Base-by-base conservation (phyloP, 2,329 filamentous ascomycete genomes). In the Tolypocladium amazonense region DNA sequence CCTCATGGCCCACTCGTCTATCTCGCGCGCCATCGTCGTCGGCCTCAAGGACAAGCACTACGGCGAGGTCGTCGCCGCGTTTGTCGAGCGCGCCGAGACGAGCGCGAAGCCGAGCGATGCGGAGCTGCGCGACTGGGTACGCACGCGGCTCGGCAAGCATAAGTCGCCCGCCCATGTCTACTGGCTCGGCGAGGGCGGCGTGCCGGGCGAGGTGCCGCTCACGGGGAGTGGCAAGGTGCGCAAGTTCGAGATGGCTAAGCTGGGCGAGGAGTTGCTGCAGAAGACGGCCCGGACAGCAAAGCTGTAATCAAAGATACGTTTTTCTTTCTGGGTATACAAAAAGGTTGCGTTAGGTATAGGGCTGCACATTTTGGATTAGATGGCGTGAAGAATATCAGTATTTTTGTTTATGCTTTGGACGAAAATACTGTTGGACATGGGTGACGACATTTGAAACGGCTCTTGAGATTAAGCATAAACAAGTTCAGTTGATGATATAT, bases 111-210 rank as follows among this genome's bases (percentile, higher is more conserved):
- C 81, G 1, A 71, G 72, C 0, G 79, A 80, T 56, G 76, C 80
- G 6, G 81, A 86, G 62, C 70, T 89, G n/a, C 76, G 80, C 20
- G 77, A 81, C 52, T 89, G 86, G 86, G 84, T 85, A 1, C 78
- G 82, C 57, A 74, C 81, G 64, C 80, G 77, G 41, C 77, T 89
- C 8, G 86, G 86, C 1, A 76, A 80, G 43, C 86, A 89, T 69
- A 89, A 89, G 74, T 85, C 87, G 4, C 89, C 89, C 0, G 77
- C 82, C 11, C 82, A 91, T 70, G 71, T 92, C n/a, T 92, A 92
- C 69, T 90, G 88, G 81, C 79, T 92, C 33, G 89, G 89, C 0
- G 76, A 82, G 64, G 79, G 80, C 54, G 81, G 80, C 14, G 78
- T 87, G 30, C 79, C 84, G 1, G 65, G 66, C 1, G 74, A 76